Evolutionary conservation across 176 grass and related monocot genomes (phyloP).

Genomic region (Musa troglodytarum): DNA sequence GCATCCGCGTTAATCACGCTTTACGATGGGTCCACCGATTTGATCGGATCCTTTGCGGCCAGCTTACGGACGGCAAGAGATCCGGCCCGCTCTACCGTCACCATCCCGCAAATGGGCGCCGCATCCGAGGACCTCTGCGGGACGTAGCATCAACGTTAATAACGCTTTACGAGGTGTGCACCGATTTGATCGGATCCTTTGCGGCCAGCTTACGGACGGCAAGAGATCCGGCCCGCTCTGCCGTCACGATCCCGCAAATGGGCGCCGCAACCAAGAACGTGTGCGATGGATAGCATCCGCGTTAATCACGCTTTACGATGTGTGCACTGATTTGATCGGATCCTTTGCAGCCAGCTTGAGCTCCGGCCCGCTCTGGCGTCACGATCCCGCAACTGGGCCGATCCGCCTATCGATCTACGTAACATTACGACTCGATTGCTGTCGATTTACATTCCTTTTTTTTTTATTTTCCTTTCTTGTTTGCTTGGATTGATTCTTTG

Average conservation of each 20-base stretch:
- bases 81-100: neutral
- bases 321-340: neutral
- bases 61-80: neutral
- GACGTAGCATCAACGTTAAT: neutral
- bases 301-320: neutral
- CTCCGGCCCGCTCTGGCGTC: too few species aligned
- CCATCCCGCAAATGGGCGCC: too few species aligned
- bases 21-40: neutral
- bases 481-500: too few species aligned
- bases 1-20: neutral
- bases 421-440: too few species aligned
- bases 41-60: neutral
- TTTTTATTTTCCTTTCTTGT: too few species aligned
- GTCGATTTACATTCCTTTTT: too few species aligned
- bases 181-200: neutral
- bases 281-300: too few species aligned
- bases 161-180: neutral
- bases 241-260: too few species aligned
- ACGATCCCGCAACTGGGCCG: too few species aligned
- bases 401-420: too few species aligned
- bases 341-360: neutral
- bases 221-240: neutral
- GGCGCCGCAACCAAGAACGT: too few species aligned
- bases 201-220: neutral
- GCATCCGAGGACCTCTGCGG: too few species aligned